Percentiles rank a stretch among this genome's conserved stretches.
These are phyloP conservation scores for Poronia punctata DNA, from an alignment of 495 filamentous ascomycete genomes.

Conservation along the genomic window DNA sequence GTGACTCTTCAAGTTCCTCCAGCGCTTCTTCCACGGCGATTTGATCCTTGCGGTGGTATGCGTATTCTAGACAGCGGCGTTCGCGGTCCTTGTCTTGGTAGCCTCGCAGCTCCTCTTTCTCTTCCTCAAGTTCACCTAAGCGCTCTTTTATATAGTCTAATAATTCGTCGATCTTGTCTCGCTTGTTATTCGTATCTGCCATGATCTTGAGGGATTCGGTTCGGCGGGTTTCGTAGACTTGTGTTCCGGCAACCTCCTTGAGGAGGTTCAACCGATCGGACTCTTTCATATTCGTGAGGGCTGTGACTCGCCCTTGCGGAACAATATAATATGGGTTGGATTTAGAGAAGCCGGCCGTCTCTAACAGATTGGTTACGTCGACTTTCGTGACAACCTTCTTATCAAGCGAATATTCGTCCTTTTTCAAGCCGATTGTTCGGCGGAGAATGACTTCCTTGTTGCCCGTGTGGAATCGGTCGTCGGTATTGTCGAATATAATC, in stretches of 20 bases:
- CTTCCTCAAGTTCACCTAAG: constrained; percentile 83
- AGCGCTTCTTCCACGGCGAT: constrained; percentile 66
- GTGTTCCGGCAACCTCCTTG: constrained; percentile 95
- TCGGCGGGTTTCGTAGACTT: constrained; percentile 89
- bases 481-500: constrained; percentile 96
- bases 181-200: constrained; percentile 91
- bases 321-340: constrained; percentile 99
- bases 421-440: constrained; percentile 93
- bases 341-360: constrained; percentile 91
- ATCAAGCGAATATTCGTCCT: constrained; percentile 97
- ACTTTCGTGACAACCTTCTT: constrained; percentile 90
- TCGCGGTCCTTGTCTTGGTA: constrained; percentile 96
- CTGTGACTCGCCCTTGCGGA: constrained; percentile 91
- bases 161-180: constrained; percentile 86
- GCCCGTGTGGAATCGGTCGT: constrained; percentile 92
- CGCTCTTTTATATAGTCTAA: constrained; percentile 87
- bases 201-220: constrained; percentile 93
- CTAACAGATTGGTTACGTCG: constrained; percentile 92
- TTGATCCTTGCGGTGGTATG: constrained; percentile 86
- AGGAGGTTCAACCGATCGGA: constrained; percentile 77
- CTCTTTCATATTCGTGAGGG: constrained; percentile 98
- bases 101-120: constrained; percentile 87
- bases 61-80: constrained; percentile 85
- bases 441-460: constrained; percentile 84
- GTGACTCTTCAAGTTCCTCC: constrained; percentile 73